Evolutionary conservation across 2,329 filamentous ascomycete genomes (phyloP).

Genomic region (Venturia aucupariae): DNA sequence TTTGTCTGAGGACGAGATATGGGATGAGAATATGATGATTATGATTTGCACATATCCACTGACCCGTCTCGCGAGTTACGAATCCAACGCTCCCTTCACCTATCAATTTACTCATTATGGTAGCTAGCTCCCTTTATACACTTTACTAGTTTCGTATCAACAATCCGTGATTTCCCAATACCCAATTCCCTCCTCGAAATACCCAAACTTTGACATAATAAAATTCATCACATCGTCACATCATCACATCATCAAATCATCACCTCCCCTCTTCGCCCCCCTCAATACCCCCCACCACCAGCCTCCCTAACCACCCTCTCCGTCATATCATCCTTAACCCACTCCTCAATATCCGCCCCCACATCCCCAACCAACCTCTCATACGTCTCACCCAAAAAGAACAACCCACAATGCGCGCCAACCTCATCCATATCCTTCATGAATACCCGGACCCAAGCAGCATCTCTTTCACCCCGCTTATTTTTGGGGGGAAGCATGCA

Average conservation of each 20-base stretch:
- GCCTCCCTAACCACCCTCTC: constrained; percentile 6
- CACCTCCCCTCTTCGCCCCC: not conserved
- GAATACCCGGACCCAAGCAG: constrained; percentile 66
- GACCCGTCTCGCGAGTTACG: too few species aligned
- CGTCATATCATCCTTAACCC: constrained; percentile 53
- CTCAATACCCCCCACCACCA: not conserved
- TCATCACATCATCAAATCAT: too few species aligned
- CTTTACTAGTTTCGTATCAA: too few species aligned
- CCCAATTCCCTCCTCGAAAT: too few species aligned
- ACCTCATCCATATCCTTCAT: constrained; percentile 83
- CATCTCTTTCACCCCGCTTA: constrained; percentile 50
- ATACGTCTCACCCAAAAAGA: constrained; percentile 64
- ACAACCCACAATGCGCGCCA: constrained; percentile 73
- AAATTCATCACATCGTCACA: too few species aligned
- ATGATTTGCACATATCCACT: too few species aligned
- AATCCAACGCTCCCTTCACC: too few species aligned
- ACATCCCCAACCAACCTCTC: constrained; percentile 70
- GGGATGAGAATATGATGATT: not conserved
- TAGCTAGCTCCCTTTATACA: too few species aligned
- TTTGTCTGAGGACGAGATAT: not conserved
- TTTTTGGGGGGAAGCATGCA: constrained; percentile 60
- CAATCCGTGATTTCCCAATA: too few species aligned
- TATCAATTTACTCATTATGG: too few species aligned
- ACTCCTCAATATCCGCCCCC: constrained; percentile 54
- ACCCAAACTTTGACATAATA: too few species aligned